A percentile compares a stretch with the other conserved stretches of the same genome.
Evolutionary conservation across 192 early-diverging fungal genomes (phyloP).

Genomic region (Podochytrium sp.): DNA sequence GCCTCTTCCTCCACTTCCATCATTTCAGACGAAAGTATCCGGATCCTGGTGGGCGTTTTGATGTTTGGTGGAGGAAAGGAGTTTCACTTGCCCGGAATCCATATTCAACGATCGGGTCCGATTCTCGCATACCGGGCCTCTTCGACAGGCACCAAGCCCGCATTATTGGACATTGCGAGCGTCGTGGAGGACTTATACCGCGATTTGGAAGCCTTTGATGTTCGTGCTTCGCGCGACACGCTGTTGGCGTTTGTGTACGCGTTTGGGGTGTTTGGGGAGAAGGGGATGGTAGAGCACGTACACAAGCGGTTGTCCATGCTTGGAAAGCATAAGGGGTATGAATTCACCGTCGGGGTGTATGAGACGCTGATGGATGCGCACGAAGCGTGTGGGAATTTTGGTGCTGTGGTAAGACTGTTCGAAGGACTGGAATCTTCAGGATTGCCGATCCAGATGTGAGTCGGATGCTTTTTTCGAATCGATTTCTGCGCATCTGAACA

Average conservation of each 20-base stretch:
- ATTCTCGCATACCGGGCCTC: constrained; percentile 10
- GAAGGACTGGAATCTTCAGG: neutral
- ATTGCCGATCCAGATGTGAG: neutral
- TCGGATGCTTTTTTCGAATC: neutral
- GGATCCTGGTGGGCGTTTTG: neutral
- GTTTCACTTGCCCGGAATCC: neutral
- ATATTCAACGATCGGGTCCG: constrained; percentile 2
- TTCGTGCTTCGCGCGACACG: neutral
- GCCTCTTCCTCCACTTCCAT: neutral
- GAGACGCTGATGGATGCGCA: constrained; percentile 5
- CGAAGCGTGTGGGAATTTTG: neutral
- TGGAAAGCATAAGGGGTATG: neutral
- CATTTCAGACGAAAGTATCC: constrained; percentile 5
- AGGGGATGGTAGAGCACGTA: neutral
- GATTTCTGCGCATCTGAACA: neutral
- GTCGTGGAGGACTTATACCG: constrained; percentile 19
- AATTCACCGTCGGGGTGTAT: neutral
- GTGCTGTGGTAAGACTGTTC: constrained; percentile 1
- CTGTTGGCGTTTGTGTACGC: constrained; percentile 21
- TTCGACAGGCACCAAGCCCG: neutral
- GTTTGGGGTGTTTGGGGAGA: constrained; percentile 22
- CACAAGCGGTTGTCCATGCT: neutral
- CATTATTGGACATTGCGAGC: constrained; percentile 14
- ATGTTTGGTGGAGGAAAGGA: constrained; percentile 9
- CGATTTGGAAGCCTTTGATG: neutral